phyloP scores from a whole-genome alignment of 148 eudicot genomes.

The Camellia japonica region DNA sequence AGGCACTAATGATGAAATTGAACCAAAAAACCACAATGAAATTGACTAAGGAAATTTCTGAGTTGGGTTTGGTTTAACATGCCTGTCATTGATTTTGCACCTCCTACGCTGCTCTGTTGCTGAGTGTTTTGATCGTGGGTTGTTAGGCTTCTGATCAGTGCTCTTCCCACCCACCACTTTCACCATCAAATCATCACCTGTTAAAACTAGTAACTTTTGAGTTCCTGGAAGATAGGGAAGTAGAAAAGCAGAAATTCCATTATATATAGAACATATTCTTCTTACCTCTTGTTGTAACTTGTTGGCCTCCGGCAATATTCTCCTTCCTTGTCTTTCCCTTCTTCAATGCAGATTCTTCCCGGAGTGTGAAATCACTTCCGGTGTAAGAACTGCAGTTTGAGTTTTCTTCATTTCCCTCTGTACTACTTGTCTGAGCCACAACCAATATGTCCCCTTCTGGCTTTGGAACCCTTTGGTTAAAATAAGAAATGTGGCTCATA shows the following conservation, averaged over 20 bases:
- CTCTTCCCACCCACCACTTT: slow-evolving; percentile 47
- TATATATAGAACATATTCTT: slow-evolving; percentile 26
- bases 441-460: slow-evolving; percentile 52
- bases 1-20: neutral
- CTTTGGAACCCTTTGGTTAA: slow-evolving; percentile 56
- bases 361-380: slow-evolving; percentile 75
- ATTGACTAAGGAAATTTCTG: neutral
- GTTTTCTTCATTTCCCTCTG: slow-evolving; percentile 57
- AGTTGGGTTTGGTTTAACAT: slow-evolving; percentile 27
- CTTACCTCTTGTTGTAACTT: slow-evolving; percentile 53
- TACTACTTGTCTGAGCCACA: slow-evolving; percentile 44
- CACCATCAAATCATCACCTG: slow-evolving; percentile 66
- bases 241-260: neutral
- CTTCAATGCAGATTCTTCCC: slow-evolving; percentile 71
- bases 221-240: neutral
- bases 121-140: slow-evolving; percentile 90
- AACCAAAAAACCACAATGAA: neutral
- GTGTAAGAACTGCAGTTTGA: slow-evolving; percentile 70
- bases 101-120: slow-evolving; percentile 95
- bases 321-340: slow-evolving; percentile 89
- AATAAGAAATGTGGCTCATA: slow-evolving; percentile 60
- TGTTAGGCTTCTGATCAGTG: slow-evolving; percentile 74
- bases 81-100: slow-evolving; percentile 96
- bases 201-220: slow-evolving; percentile 1
- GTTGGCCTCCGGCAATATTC: slow-evolving; percentile 45